Conservation (phyloP, 2,329 filamentous ascomycete genomes). For the Xylaria sp. region DNA sequence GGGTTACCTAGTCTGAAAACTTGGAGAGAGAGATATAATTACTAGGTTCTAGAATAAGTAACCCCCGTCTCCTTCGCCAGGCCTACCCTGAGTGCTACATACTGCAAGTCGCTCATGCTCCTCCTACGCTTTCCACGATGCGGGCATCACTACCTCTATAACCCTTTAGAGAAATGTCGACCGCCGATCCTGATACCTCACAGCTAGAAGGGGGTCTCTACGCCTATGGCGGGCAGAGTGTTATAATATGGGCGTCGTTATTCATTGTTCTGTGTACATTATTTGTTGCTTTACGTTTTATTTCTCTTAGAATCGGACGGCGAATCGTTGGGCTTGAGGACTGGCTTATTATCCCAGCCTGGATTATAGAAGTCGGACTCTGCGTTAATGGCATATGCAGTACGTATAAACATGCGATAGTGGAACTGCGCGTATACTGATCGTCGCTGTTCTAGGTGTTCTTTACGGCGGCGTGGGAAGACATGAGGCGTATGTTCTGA, state of each 20-base stretch:
- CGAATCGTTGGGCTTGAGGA: constrained; percentile 29
- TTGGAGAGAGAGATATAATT: neutral
- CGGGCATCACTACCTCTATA: neutral
- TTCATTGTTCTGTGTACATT: constrained; percentile 34
- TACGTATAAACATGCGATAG: constrained; percentile 15
- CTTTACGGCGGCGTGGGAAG: constrained; percentile 33
- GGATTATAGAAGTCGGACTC: constrained; percentile 32
- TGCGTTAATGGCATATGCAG: constrained; percentile 33
- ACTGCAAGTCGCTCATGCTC: neutral
- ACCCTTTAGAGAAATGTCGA: constrained; percentile 6
- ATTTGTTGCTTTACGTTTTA: constrained; percentile 33
- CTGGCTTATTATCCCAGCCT: constrained; percentile 33
- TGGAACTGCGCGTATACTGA: constrained; percentile 10
- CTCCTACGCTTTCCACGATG: neutral
- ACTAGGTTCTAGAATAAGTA: constrained; percentile 1
- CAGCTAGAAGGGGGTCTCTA: constrained; percentile 23
- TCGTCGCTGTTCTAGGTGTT: constrained; percentile 20
- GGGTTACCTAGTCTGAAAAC: neutral
- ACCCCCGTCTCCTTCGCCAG: neutral
- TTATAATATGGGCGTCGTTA: constrained; percentile 33
- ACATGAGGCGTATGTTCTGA: constrained; percentile 28
- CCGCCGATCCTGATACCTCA: constrained; percentile 8
- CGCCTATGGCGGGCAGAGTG: constrained; percentile 32
- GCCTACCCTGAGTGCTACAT: neutral
- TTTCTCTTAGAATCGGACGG: constrained; percentile 25